Conservation (phyloP, 192 early-diverging fungal species). For the Coemansia sp. region DNA sequence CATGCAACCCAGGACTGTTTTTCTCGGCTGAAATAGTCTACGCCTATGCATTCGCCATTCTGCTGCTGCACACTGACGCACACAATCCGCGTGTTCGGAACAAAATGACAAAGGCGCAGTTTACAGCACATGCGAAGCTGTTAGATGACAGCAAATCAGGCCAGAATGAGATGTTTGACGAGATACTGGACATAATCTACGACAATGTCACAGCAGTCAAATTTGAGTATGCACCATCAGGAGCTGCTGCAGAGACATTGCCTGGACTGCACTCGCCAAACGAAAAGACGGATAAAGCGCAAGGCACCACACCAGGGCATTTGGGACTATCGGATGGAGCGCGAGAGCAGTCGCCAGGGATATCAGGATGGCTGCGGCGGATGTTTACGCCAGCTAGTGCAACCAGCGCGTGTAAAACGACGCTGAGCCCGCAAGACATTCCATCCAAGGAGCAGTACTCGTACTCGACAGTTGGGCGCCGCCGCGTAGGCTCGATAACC, state of each 20-base stretch:
- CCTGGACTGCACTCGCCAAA: conserved; percentile 1
- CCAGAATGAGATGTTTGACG: conserved; percentile 59
- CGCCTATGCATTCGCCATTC: conserved; percentile 73
- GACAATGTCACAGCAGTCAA: conserved; percentile 52
- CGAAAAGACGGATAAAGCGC: neutral
- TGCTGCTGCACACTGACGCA: conserved; percentile 83
- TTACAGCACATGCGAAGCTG: conserved; percentile 65
- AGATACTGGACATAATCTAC: conserved; percentile 69
- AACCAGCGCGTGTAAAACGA: conserved; percentile 14
- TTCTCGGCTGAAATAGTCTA: conserved; percentile 66
- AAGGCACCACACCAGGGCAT: neutral
- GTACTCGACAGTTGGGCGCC: conserved; percentile 29
- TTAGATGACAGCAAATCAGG: conserved; percentile 59
- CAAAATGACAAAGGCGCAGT: conserved; percentile 82
- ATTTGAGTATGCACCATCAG: conserved; percentile 47
- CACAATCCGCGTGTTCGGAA: conserved; percentile 77
- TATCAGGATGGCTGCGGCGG: conserved; percentile 42
- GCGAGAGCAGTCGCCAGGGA: conserved; percentile 26
- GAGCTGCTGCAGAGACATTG: conserved; percentile 1
- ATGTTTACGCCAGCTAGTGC: conserved; percentile 37
- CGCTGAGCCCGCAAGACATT: conserved; percentile 33
- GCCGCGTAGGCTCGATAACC: conserved; percentile 19
- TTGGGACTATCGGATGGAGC: conserved; percentile 3
- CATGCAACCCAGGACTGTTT: conserved; percentile 65
- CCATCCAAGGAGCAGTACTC: conserved; percentile 50